These are phyloP conservation scores for Juncus inflexus DNA, from an alignment of 176 grass and related monocot genomes.

Conservation along the genomic window DNA sequence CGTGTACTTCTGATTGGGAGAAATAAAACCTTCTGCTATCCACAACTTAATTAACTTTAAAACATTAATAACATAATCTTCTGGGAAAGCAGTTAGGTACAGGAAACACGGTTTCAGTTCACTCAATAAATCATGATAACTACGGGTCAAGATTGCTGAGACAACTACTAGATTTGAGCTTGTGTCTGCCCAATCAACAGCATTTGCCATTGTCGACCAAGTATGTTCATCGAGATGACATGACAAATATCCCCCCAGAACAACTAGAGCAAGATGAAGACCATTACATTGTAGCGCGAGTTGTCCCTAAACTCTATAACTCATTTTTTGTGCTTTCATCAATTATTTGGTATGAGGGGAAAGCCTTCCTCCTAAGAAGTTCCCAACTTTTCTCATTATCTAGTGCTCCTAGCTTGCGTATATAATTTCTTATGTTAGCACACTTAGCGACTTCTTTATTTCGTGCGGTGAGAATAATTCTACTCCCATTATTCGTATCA, in stretches of 20 bases:
- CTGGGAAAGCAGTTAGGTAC: slow-evolving; percentile 19
- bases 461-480: too few relatives aligned
- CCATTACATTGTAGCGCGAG: slow-evolving; percentile 23
- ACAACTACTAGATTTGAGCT: slow-evolving; percentile 4
- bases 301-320: slow-evolving; percentile 13
- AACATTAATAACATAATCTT: not conserved
- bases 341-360: too few relatives aligned
- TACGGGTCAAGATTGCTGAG: slow-evolving; percentile 7
- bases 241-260: slow-evolving; percentile 17
- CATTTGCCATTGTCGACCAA: slow-evolving; percentile 4
- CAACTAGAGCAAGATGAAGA: slow-evolving; percentile 25
- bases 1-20: not conserved
- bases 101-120: slow-evolving; percentile 26
- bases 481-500: too few relatives aligned
- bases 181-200: slow-evolving; percentile 1
- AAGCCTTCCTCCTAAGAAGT: too few relatives aligned
- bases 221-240: not conserved
- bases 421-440: too few relatives aligned
- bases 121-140: slow-evolving; percentile 20
- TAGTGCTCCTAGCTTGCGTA: too few relatives aligned
- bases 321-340: not conserved
- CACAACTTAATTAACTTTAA: not conserved
- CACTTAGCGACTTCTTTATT: too few relatives aligned
- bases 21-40: slow-evolving; percentile 31
- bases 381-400: too few relatives aligned